phyloP scores from a whole-genome alignment of 164 flowering plant species.

The Kingdonia uniflora region DNA sequence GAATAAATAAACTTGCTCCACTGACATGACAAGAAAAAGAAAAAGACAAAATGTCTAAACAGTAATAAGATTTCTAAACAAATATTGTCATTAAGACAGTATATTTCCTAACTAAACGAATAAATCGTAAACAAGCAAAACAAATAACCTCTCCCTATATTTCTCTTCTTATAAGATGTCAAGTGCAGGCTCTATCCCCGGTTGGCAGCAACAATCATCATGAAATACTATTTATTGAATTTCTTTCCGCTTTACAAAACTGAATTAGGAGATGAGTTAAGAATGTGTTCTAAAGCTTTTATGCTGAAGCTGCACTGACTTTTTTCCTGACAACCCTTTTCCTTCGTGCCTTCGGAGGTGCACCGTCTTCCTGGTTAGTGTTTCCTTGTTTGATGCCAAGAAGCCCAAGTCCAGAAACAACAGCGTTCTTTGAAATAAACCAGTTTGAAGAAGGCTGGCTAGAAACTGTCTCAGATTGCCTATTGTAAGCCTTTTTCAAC shows the following conservation, averaged over 20 bases:
- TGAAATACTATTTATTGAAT: not conserved
- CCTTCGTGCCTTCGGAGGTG: constrained; percentile 64
- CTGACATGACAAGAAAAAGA: too few species aligned
- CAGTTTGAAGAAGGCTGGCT: constrained; percentile 46
- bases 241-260: constrained; percentile 23
- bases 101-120: too few species aligned
- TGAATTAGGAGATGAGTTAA: constrained; percentile 10
- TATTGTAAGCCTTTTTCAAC: constrained; percentile 61
- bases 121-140: not conserved
- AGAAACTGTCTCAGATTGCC: constrained; percentile 36
- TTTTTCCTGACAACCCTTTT: constrained; percentile 76
- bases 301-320: constrained; percentile 42
- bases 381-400: constrained; percentile 66
- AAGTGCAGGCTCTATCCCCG: not conserved
- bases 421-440: constrained; percentile 78
- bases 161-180: too few species aligned
- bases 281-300: constrained; percentile 5
- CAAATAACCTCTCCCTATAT: constrained; percentile 1
- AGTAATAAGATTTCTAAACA: too few species aligned
- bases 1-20: too few species aligned
- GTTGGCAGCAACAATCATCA: not conserved
- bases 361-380: constrained; percentile 30
- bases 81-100: too few species aligned
- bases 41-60: too few species aligned
- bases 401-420: constrained; percentile 77